Evolutionary conservation across 164 flowering plant species (phyloP).

Genomic region (Annona cherimola): DNA sequence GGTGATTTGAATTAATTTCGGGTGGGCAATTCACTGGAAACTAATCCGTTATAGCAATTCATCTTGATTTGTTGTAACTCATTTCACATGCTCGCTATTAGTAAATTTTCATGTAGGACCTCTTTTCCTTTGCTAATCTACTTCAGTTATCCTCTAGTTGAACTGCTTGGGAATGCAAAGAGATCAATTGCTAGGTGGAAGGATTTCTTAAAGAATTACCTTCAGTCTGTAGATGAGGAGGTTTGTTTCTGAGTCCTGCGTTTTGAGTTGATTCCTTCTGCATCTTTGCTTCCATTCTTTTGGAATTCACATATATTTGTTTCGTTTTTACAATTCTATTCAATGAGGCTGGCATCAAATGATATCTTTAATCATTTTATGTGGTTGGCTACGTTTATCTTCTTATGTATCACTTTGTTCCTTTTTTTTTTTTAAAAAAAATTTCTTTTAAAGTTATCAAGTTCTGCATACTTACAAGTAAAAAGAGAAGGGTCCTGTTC

Average conservation of each 20-base stretch:
- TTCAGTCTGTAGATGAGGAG: slow-evolving; percentile 71
- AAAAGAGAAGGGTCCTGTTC: too few species aligned
- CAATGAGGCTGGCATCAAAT: too few species aligned
- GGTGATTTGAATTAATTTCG: neutral
- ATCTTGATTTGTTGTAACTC: too few species aligned
- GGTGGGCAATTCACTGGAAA: too few species aligned
- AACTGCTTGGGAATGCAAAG: slow-evolving; percentile 38
- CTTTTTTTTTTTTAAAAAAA: too few species aligned
- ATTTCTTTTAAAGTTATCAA: too few species aligned
- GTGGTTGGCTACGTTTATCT: too few species aligned
- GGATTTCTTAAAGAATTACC: slow-evolving; percentile 55
- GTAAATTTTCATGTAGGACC: neutral
- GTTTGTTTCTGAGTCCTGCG: slow-evolving; percentile 31
- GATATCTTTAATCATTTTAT: too few species aligned
- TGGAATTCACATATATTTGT: neutral
- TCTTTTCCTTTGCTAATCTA: neutral
- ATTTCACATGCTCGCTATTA: neutral
- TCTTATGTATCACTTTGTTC: too few species aligned
- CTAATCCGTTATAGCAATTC: too few species aligned
- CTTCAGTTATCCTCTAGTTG: slow-evolving; percentile 38
- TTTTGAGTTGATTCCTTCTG: neutral
- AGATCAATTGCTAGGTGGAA: slow-evolving; percentile 50
- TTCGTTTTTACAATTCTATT: too few species aligned
- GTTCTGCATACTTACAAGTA: too few species aligned
- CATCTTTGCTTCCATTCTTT: neutral